phyloP scores from a whole-genome alignment of 768 basidiomycete genomes.

The Russula abietina region DNA sequence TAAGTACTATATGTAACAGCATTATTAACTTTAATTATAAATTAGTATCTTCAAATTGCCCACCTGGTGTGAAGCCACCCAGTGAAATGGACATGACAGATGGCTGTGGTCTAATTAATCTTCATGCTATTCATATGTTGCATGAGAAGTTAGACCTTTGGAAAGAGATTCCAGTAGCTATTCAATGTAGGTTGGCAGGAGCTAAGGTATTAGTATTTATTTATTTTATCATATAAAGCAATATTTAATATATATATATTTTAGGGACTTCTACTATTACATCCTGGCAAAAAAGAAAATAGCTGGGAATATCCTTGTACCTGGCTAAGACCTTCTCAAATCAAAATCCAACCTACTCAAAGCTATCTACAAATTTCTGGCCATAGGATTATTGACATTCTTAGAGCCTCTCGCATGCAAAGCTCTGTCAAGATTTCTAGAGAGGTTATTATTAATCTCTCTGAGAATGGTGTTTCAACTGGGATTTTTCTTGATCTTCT shows the following conservation, averaged over 20 bases:
- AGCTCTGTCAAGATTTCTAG: slow-evolving; percentile 44
- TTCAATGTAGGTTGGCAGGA: slow-evolving; percentile 31
- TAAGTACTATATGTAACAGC: neutral
- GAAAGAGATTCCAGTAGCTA: slow-evolving; percentile 27
- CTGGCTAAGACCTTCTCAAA: slow-evolving; percentile 32
- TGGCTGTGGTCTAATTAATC: slow-evolving; percentile 68
- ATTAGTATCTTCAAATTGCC: slow-evolving; percentile 28
- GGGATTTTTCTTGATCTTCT: slow-evolving; percentile 34
- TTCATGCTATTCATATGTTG: slow-evolving; percentile 37
- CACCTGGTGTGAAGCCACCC: slow-evolving; percentile 25
- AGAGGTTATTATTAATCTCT: slow-evolving; percentile 58
- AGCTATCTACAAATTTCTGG: slow-evolving; percentile 35
- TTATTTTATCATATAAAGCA: neutral
- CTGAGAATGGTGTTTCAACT: slow-evolving; percentile 54
- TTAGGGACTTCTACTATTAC: slow-evolving; percentile 31
- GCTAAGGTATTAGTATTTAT: slow-evolving; percentile 28
- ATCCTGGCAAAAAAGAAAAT: slow-evolving; percentile 24
- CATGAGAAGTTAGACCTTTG: slow-evolving; percentile 24
- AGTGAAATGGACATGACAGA: slow-evolving; percentile 51
- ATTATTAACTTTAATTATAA: slow-evolving; percentile 3
- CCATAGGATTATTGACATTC: slow-evolving; percentile 46
- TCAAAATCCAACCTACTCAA: slow-evolving; percentile 34
- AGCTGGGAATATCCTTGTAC: slow-evolving; percentile 21
- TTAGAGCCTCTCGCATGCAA: slow-evolving; percentile 46
- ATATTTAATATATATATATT: neutral